Base-by-base conservation (phyloP, 164 flowering plant species). In the Aristolochia californica region DNA sequence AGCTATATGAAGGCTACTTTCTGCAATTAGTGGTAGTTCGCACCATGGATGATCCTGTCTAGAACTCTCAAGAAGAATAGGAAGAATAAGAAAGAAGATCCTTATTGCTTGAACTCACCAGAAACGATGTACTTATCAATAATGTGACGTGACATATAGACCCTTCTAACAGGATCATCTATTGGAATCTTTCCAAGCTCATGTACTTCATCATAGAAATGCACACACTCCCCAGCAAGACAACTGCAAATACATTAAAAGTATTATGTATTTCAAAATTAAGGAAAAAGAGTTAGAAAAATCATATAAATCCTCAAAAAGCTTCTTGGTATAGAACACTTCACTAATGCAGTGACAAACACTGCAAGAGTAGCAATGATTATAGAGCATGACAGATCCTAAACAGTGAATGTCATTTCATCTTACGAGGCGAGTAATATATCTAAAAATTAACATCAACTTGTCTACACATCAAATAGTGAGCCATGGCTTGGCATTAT, bases 131-230 rank as follows among this genome's bases (percentile, higher is more conserved):
- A 88, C 54, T 77, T 77, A 62, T 81, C 84, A 34, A 88, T 82
- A 56, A 88, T 85, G 65, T 88, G 87, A 0, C 96, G 82, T 25
- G 91, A 81, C 96, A 88, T 88, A 74, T 88, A 88, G 52, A 88
- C 78, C 72, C 94, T 83, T 71, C 82, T 77, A 8, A 85, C 79
- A 44, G 77, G 56, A 58, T 88, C 94, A 63, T 72, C 70, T 1
- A 59, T 30, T 27, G 87, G 84, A 63, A 88, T 78, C 66, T 79
- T 83, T 17, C 74, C 72, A 65, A 74, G 85, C 57, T 83, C 94
- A 23, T 76, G 73, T 54, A 82, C 85, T 64, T 88, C 94, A 44
- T 83, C 83, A 61, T 74, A 85, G 67, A 88, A 88, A 75, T 84
- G 88, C 9, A 84, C 80, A 65, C 83, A 81, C 78, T 88, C 96